Evolutionary conservation across 2,329 filamentous ascomycete species (phyloP), one percentile per base, ranked within the genome.

Genomic region (Phyllosticta paracitricarpa): DNA sequence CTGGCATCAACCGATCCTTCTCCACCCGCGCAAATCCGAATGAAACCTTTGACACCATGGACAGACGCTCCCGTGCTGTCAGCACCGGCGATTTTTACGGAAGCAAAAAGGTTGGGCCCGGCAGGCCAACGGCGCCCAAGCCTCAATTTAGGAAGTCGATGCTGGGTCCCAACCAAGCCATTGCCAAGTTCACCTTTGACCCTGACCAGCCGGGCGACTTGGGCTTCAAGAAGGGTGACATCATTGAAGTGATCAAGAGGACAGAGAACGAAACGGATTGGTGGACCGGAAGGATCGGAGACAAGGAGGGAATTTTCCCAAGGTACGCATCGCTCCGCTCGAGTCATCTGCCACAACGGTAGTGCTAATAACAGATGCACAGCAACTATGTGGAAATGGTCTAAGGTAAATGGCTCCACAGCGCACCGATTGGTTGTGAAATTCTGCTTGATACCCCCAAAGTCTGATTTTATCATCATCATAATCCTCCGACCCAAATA

Each of bases 201-300:
- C 87, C 91, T 0, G 93, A 96, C 69, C 92, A 97, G 74, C 86
- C 91, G 0, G 93, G 93, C 4, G 93, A 99, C 72, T 74, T 97
- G 61, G 90, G 88, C 0, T 99, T 99, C 77, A 96, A 96, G 79
- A 99, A 99, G 81, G 94, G 94, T 22, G 94, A 99, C 30, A 76
- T 97, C 61, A 97, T 99, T 66, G 97, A 91, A 0, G 91, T 99
- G 62, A 74, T 96, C 62, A 97, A 99, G 79, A 89, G 89, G 75
- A 97, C 93, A 4, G 90, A 97, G 4, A 97, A 89, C 68, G 89
- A 90, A 62, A 92, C 91, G 62, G 93, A 97, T 73, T 97, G 93
- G 93, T 97, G 93, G 94, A 97, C 93, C 19, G 94, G 94, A 26
- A 87, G 88, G 75, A 86, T 97, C 69, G 92, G 92, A 30, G 83